Base-by-base conservation (phyloP, 495 filamentous ascomycete species). In the Cercophora scortea region DNA sequence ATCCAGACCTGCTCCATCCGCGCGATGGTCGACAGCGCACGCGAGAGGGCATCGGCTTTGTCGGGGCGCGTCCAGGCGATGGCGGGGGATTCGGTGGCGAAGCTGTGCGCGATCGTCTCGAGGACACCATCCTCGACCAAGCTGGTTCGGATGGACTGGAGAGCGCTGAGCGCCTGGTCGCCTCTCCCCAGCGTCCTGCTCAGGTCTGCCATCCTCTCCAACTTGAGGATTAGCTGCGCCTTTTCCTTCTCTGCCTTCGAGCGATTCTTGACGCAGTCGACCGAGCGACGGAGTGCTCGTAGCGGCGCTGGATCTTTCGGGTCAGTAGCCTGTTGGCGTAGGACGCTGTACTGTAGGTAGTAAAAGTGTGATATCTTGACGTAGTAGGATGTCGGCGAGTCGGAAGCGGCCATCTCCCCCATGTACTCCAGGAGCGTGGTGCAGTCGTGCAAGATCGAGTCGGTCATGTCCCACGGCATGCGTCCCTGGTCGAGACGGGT, bases 331-430 rank as follows among this genome's bases (percentile, higher is more conserved):
- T 69, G 64, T 44, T 71, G 65, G 32, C 65, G 62, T 36, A 78
- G 61, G 10, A 55, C 50, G 7, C 70, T 56, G 56, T 71, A 77
- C 18, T 84, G 78, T 17, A 82, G 73, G 74, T 87, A 93, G 62
- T 89, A 91, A 13, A 89, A 71, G 62, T 91, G 89, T 0, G 89
- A 93, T 32, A 95, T 73, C 61, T 84, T 78, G 25, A 82, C 73
- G 46, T 79, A 63, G 66, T 77, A 76, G 15, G 68, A 71, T 15
- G 59, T 49, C 9, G 64, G 60, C 4, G 66, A 53, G n/a, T 66
- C 66, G 11, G 53, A 36, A 56, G 33, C 49, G 17, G 18, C 59
- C 46, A 45, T 52, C 46, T 71, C 62, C 7, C 72, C 70, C 34
- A 82, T 69, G 51, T 73, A 63, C 38, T 79, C 75, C 17, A 79